Evolutionary conservation across 2,329 filamentous ascomycete species (phyloP).

Genomic region (Macroventuria anomochaeta): DNA sequence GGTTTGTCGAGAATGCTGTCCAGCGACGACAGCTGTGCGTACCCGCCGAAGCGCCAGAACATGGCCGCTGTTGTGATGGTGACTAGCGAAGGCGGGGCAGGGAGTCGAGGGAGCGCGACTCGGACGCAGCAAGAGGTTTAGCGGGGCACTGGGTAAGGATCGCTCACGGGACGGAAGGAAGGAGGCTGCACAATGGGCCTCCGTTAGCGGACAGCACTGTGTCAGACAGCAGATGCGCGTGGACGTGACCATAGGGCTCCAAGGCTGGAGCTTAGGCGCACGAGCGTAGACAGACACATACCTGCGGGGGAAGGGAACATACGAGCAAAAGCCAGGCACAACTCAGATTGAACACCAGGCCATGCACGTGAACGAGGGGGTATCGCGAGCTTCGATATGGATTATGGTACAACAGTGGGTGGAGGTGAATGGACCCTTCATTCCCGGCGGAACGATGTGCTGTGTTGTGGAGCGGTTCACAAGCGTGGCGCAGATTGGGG

Average conservation of each 20-base stretch:
- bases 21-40: slow-evolving; percentile 95
- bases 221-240: slow-evolving; percentile 17
- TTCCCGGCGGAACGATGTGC: slow-evolving; percentile 13
- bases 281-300: slow-evolving; percentile 25
- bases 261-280: slow-evolving; percentile 28
- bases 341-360: slow-evolving; percentile 15
- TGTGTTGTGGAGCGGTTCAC: slow-evolving; percentile 17
- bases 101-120: slow-evolving; percentile 34
- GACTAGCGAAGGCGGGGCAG: slow-evolving; percentile 39
- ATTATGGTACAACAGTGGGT: slow-evolving; percentile 17
- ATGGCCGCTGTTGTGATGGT: slow-evolving; percentile 58
- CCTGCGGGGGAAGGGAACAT: slow-evolving; percentile 25
- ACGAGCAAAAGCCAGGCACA: slow-evolving; percentile 22
- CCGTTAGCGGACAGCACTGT: slow-evolving; percentile 11
- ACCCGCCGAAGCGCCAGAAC: slow-evolving; percentile 99
- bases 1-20: slow-evolving; percentile 95
- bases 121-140: slow-evolving; percentile 29
- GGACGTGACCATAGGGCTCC: slow-evolving; percentile 9
- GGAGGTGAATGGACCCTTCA: slow-evolving; percentile 19
- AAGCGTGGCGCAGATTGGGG: slow-evolving; percentile 20
- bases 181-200: slow-evolving; percentile 13
- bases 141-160: slow-evolving; percentile 12
- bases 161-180: slow-evolving; percentile 21
- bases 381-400: slow-evolving; percentile 4
- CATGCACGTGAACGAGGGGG: slow-evolving; percentile 14